Evolutionary conservation across 495 filamentous ascomycete genomes (phyloP).

Genomic region (Penicillium malachiteum): DNA sequence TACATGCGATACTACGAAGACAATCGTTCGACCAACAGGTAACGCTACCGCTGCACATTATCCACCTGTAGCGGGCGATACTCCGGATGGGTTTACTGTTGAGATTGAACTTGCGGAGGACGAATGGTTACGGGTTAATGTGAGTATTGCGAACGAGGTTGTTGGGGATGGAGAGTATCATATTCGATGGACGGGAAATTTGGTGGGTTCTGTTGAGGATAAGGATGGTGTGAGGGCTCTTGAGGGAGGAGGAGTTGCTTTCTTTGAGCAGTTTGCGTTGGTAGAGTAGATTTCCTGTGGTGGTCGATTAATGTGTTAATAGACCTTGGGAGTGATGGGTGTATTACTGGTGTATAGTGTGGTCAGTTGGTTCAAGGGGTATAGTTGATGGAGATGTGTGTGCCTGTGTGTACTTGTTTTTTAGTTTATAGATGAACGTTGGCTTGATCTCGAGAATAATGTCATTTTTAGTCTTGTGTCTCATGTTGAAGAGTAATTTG

Average conservation of each 20-base stretch:
- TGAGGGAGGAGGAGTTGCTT: conserved; percentile 7
- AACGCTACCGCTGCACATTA: conserved; percentile 15
- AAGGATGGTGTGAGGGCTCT: not conserved
- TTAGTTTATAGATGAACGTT: too few relatives aligned
- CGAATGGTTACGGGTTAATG: conserved; percentile 18
- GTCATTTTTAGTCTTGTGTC: too few relatives aligned
- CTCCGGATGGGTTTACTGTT: conserved; percentile 20
- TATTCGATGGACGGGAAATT: conserved; percentile 26
- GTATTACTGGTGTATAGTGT: too few relatives aligned
- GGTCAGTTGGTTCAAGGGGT: too few relatives aligned
- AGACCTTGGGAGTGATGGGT: too few relatives aligned
- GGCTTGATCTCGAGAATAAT: too few relatives aligned
- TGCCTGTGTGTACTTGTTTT: too few relatives aligned
- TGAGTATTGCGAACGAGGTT: conserved; percentile 11
- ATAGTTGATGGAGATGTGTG: too few relatives aligned
- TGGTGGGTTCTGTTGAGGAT: conserved; percentile 20
- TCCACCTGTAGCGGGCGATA: conserved; percentile 18
- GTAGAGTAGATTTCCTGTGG: conserved; percentile 5
- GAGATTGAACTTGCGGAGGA: conserved; percentile 10
- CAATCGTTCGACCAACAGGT: conserved; percentile 19
- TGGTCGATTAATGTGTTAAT: too few relatives aligned
- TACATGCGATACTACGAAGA: conserved; percentile 13
- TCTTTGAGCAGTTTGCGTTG: conserved; percentile 27
- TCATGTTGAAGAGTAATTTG: not conserved
- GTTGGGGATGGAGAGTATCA: conserved; percentile 22